phyloP scores from a whole-genome alignment of 75 land plant genomes.

The Picea glauca region DNA sequence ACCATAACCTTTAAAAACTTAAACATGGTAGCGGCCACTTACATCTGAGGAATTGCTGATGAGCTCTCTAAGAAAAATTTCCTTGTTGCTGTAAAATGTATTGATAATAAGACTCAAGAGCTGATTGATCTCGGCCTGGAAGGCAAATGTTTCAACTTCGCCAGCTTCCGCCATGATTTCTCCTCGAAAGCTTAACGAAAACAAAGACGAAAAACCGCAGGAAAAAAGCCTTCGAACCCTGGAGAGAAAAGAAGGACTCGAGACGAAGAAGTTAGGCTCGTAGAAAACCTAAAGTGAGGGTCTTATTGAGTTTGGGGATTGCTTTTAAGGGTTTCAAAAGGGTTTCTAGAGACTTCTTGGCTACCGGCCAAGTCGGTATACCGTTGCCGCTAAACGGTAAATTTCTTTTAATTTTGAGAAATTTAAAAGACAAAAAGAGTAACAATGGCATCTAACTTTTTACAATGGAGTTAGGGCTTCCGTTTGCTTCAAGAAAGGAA shows the following conservation, averaged over 20 bases:
- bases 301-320: neutral
- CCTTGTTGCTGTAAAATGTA: slow-evolving; percentile 80
- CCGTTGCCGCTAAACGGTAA: too few species aligned
- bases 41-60: slow-evolving; percentile 81
- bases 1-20: neutral
- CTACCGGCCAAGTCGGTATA: too few species aligned
- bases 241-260: neutral
- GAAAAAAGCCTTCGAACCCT: neutral
- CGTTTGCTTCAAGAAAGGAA: too few species aligned
- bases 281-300: too few species aligned
- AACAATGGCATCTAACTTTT: too few species aligned
- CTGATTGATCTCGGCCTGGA: slow-evolving; percentile 84
- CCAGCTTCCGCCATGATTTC: slow-evolving; percentile 35
- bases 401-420: too few species aligned
- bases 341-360: slow-evolving; percentile 5
- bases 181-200: neutral
- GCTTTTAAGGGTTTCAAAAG: slow-evolving; percentile 5
- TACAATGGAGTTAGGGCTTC: too few species aligned
- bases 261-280: neutral
- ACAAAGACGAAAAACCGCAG: neutral
- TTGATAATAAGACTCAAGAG: slow-evolving; percentile 74
- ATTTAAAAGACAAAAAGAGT: too few species aligned
- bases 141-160: slow-evolving; percentile 66
- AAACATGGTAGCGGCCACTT: neutral
- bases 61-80: slow-evolving; percentile 66